Conservation (phyloP, 805 yeast genomes). For the Starmerella powellii region DNA sequence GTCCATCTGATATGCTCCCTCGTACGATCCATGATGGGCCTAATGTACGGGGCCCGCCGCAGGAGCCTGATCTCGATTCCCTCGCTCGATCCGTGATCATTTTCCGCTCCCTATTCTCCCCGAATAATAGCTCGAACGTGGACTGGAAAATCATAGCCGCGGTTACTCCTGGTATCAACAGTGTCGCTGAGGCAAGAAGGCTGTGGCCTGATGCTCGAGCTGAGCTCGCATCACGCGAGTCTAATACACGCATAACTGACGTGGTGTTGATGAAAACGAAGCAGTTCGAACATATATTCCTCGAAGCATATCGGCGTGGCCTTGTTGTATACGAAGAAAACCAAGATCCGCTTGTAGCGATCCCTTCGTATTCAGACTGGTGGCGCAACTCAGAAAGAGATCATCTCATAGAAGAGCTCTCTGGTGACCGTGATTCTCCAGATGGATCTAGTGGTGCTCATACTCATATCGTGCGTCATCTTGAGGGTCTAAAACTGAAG, state of each 20-base stretch:
- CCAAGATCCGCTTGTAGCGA: constrained; percentile 36
- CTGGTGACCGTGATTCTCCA: too few species aligned
- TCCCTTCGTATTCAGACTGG: constrained; percentile 41
- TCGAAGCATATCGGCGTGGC: constrained; percentile 47
- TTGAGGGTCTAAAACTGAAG: background rate
- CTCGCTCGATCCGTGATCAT: constrained; percentile 11
- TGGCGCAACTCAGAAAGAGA: constrained; percentile 38
- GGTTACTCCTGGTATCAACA: constrained; percentile 33
- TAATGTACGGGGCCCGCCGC: too few species aligned
- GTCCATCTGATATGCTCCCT: too few species aligned
- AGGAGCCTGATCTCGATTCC: constrained; percentile 3
- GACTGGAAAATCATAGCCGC: constrained; percentile 52
- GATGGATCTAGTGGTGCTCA: too few species aligned
- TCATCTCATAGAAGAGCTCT: too few species aligned
- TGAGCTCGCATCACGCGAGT: constrained; percentile 40
- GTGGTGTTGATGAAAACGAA: constrained; percentile 24
- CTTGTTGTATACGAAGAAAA: constrained; percentile 29
- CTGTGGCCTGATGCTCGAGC: constrained; percentile 63
- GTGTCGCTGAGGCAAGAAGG: constrained; percentile 39
- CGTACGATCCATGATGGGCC: too few species aligned
- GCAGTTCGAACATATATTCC: constrained; percentile 56
- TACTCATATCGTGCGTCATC: background rate
- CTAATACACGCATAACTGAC: constrained; percentile 32
- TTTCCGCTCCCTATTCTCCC: constrained; percentile 52
- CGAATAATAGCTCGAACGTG: constrained; percentile 39